Evolutionary conservation across 805 yeast genomes (phyloP).

Genomic region (Candida michaelii): DNA sequence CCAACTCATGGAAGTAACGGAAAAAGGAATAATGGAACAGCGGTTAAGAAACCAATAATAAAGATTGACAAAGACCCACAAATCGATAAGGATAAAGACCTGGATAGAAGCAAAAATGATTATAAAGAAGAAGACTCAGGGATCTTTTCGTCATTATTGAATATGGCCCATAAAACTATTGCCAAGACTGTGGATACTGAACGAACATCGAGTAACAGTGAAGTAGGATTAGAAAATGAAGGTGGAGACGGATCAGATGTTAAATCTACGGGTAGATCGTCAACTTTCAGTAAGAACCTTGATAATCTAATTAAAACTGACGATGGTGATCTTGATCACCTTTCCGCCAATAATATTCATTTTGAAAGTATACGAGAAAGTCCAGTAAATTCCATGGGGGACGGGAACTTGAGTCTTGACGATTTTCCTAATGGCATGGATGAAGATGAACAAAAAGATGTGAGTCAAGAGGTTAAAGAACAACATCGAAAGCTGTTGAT

Average conservation of each 20-base stretch:
- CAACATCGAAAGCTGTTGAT: slow-evolving; percentile 1
- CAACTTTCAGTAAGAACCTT: slow-evolving; percentile 15
- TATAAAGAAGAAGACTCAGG: slow-evolving; percentile 28
- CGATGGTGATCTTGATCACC: slow-evolving; percentile 3
- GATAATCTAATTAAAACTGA: slow-evolving; percentile 11
- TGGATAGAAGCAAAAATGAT: not conserved
- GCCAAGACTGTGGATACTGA: slow-evolving; percentile 17
- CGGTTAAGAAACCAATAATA: not conserved
- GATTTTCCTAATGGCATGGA: slow-evolving; percentile 14
- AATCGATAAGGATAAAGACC: not conserved
- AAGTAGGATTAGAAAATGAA: not conserved
- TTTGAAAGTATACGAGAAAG: slow-evolving; percentile 50
- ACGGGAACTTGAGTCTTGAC: slow-evolving; percentile 40
- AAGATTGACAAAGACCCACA: not conserved
- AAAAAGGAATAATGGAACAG: not conserved
- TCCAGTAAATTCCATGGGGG: slow-evolving; percentile 48
- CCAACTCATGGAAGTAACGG: not conserved
- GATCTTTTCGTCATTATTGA: slow-evolving; percentile 42
- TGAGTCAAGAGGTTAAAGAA: not conserved
- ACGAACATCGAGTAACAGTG: slow-evolving; percentile 1
- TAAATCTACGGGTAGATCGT: slow-evolving; percentile 3
- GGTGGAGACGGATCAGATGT: not conserved
- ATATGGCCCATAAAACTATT: slow-evolving; percentile 50
- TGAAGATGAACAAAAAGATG: not conserved
- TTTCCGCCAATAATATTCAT: slow-evolving; percentile 28